Conservation (phyloP, 805 yeast genomes). For the Yarrowia alimentaria region DNA sequence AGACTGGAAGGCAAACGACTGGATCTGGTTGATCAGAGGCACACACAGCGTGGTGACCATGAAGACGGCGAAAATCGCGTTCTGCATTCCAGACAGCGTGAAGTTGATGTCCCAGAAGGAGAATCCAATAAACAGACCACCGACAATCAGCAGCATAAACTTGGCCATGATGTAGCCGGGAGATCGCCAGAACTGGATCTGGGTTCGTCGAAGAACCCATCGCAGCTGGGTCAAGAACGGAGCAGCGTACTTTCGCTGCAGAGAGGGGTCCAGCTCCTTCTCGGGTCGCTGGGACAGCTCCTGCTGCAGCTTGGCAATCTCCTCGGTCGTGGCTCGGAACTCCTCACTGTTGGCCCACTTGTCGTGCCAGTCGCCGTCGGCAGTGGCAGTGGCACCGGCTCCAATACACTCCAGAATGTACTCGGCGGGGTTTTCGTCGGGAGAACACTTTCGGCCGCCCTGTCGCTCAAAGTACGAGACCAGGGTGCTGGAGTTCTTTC, state of each 20-base stretch:
- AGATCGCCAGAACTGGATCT: conserved; percentile 55
- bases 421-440: conserved; percentile 70
- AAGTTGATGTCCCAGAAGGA: conserved; percentile 60
- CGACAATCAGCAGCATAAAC: conserved; percentile 47
- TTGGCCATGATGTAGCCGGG: conserved; percentile 64
- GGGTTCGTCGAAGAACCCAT: conserved; percentile 46
- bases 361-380: conserved; percentile 59
- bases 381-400: conserved; percentile 72
- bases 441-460: conserved; percentile 67
- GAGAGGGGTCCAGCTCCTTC: conserved; percentile 33
- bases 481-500: conserved; percentile 57
- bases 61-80: conserved; percentile 59
- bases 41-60: conserved; percentile 56
- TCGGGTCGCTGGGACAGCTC: conserved; percentile 37
- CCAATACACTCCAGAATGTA: conserved; percentile 73
- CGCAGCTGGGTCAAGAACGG: conserved; percentile 49
- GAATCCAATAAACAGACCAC: conserved; percentile 70
- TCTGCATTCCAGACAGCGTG: conserved; percentile 54
- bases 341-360: conserved; percentile 58
- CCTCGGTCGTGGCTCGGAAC: conserved; percentile 38
- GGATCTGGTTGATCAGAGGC: conserved; percentile 63
- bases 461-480: conserved; percentile 65
- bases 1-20: conserved; percentile 54
- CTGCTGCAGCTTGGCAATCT: conserved; percentile 40
- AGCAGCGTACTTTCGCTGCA: conserved; percentile 45